Base-by-base conservation (phyloP, 192 early-diverging fungal species). In the Lobulomyces angularis region DNA sequence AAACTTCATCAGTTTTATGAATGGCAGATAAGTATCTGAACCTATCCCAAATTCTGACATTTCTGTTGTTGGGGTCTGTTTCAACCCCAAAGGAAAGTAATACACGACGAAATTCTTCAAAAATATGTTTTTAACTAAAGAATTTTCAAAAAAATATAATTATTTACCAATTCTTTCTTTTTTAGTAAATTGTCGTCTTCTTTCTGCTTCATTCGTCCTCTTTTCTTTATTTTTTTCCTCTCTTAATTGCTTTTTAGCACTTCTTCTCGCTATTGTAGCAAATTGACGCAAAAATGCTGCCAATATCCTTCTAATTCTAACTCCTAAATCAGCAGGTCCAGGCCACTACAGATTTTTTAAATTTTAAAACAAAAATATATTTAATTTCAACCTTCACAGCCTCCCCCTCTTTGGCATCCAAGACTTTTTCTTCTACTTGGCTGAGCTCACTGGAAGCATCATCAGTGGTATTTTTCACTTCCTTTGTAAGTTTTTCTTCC, bases 21-120 rank as follows among this genome's bases (percentile, higher is more conserved):
- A 88, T 39, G 25, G 76, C 71, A 26, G 80, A 56, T 8, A 86
- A 50, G 32, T 79, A 74, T 35, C 74, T 80, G 61, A 88, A 86
- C 2, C 66, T 56, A 1, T 54, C 57, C 85, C 85, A 88, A 27
- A 69, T 61, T 11, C 58, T n/a, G n/a, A 47, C 29, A 22, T 16
- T 31, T 14, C 9, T 52, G 9, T 24, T 41, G 22, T 26, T 28
- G 27, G 16, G 35, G 28, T 40, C 36, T 6, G 40, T 40, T 11
- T 62, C 65, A 12, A 71, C 71, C 7, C 67, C 71, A 56, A 52
- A 74, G 7, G 64, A 61, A 17, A 72, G 43, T 16, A 74, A 33
- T 3, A 62, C 64, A 16, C 61, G 27, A 19, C 68, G 59, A 33
- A 74, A 74, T 30, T 72, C 69, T 32, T 32, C 27, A 52, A 41